A percentile compares a stretch with the other conserved stretches of the same genome.
Evolutionary conservation across 805 yeast species (phyloP).

Genomic region (Candida railenensis): DNA sequence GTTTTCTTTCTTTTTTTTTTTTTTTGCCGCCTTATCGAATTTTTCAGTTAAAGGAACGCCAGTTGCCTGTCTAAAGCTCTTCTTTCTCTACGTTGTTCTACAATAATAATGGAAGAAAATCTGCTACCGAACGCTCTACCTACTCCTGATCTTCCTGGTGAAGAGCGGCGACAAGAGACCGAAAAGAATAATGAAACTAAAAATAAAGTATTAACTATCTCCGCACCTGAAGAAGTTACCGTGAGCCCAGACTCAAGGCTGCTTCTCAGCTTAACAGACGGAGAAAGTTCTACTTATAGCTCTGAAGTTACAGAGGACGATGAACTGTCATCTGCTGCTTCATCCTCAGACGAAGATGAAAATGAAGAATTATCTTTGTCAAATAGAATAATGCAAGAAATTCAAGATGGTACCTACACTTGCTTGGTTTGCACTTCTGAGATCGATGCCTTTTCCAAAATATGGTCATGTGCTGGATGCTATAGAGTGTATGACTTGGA

Average conservation of each 20-base stretch:
- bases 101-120: conserved; percentile 1
- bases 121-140: neutral
- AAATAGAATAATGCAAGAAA: conserved; percentile 53
- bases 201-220: neutral
- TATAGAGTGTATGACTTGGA: conserved; percentile 81
- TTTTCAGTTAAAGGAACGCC: too few species aligned
- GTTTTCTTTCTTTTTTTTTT: neutral
- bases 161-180: neutral
- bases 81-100: neutral
- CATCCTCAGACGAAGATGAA: conserved; percentile 16
- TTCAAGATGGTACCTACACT: conserved; percentile 65
- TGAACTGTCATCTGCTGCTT: neutral
- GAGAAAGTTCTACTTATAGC: neutral
- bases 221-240: conserved; percentile 1
- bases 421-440: conserved; percentile 90
- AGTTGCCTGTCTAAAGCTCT: too few species aligned
- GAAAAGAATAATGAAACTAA: neutral
- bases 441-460: conserved; percentile 58
- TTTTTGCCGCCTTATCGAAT: neutral
- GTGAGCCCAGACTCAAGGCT: conserved; percentile 4
- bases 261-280: neutral
- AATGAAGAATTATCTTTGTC: conserved; percentile 31
- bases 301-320: conserved; percentile 1
- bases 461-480: conserved; percentile 82
- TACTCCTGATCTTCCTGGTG: neutral